Base-by-base conservation (phyloP, 1,139 yeast species). In the Debaryomyces coudertii region DNA sequence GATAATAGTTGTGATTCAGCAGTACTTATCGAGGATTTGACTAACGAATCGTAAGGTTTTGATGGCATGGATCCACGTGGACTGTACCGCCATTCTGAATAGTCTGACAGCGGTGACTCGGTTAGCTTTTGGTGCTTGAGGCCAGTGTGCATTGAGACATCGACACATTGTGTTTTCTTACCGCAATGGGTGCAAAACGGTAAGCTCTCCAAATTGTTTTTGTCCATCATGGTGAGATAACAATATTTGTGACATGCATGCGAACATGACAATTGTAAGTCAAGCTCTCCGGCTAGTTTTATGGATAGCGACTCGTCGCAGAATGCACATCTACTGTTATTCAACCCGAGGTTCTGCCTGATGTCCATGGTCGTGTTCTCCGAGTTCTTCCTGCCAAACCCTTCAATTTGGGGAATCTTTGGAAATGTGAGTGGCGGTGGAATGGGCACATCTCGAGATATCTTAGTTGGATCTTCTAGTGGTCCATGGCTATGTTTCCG, bases 171-270 rank as follows among this genome's bases (percentile, higher is more conserved):
- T 5, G 45, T 39, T 15, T 28, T 34, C 27, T 15, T n/a, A 5
- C 33, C 42, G 31, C 50, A 44, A n/a, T 34, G 25, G 24, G 38
- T 41, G 38, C 50, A 44, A 25, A 24, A 25, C 4, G 40, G 40
- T 8, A 29, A 12, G 7, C 20, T 16, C 3, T 38, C 39, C 36
- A 27, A 18, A 15, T 42, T 20, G n/a, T 29, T 34, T 12, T 45
- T 45, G 27, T 43, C 46, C 37, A 49, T 25, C 51, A 53, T 53
- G 11, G 51, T 45, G 7, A 47, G 47, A 16, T 65, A 57, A 46
- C 73, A 68, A 34, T 65, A 65, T 41, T 62, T 56, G 47, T 68
- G 73, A 42, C 69, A 63, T 29, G 51, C 43, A 51, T 68, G 71
- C 9, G 55, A 52, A 45, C 73, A 68, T 4, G 60, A 53, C 35